Conservation (phyloP, 352 stramenopile genomes). For the Nothophytophthora sp. region DNA sequence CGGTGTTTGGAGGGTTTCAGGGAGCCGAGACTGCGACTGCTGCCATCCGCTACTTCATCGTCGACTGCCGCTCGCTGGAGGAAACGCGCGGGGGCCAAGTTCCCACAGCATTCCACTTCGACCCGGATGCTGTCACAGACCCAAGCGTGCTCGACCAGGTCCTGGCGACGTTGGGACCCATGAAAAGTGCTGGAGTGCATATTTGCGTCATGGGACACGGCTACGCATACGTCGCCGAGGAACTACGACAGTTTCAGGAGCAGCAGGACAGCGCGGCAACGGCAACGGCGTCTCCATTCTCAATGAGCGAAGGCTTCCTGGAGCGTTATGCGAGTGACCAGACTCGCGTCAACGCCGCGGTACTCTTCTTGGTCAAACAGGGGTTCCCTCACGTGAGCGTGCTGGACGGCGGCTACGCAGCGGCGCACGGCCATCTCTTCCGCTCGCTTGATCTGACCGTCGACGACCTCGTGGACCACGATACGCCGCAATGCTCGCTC, state of each 20-base stretch:
- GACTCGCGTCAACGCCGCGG: constrained; percentile 60
- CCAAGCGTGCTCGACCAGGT: constrained; percentile 57
- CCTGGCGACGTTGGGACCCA: constrained; percentile 58
- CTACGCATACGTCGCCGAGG: constrained; percentile 64
- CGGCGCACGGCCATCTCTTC: constrained; percentile 52
- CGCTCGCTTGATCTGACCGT: constrained; percentile 56
- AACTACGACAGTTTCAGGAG: constrained; percentile 46
- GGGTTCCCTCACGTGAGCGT: constrained; percentile 79
- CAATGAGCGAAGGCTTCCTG: constrained; percentile 55
- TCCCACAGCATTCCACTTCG: constrained; percentile 78
- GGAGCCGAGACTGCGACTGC: constrained; percentile 22
- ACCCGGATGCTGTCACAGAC: constrained; percentile 65
- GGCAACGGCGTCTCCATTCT: constrained; percentile 43
- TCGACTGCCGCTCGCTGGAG: constrained; percentile 65
- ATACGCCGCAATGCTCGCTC: constrained; percentile 56
- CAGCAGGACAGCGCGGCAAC: constrained; percentile 20
- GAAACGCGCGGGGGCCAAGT: constrained; percentile 55
- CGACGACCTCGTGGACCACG: constrained; percentile 75
- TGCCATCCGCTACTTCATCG: constrained; percentile 71
- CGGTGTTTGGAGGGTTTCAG: constrained; percentile 76
- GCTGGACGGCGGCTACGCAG: constrained; percentile 70
- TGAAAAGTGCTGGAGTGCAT: constrained; percentile 66
- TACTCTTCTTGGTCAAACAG: constrained; percentile 74
- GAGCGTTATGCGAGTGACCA: constrained; percentile 70
- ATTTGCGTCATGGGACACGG: constrained; percentile 83